Evolutionary conservation across 768 basidiomycete genomes (phyloP), one percentile per base, ranked within the genome.

Genomic region (Candolleomyces efflorescens): DNA sequence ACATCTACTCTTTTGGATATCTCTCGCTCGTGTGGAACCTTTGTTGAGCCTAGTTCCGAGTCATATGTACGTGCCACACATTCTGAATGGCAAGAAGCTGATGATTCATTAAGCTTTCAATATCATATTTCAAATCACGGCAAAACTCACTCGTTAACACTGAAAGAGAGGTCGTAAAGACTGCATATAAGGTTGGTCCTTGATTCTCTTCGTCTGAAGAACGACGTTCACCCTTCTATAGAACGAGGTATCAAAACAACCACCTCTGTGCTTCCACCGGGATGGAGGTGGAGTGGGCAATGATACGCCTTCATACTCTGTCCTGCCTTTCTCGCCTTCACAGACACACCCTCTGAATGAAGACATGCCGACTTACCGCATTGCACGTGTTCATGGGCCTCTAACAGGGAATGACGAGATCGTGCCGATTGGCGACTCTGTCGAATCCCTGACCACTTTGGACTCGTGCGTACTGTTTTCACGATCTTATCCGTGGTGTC

Each of bases 21-120:
- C 59, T 92, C 90, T n/a, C 83, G 86, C 53, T 56, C 82, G 18
- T 78, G 87, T 6, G 83, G 82, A 45, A 89, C 85, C 3, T 84
- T 85, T 61, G 68, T 84, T 4, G 85, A 89, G 65, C 78, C 77
- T 58, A 64, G 75, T 24, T 78, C 77, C 43, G 70, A 73, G 54
- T 78, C 80, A 58, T 74, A 77, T 70, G 86, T 83, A 61, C 58
- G 68, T 44, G 44, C 51, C 38, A 55, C 48, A 53, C 48, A 41
- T 38, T 23, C 18, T 22, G 12, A 26, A 11, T 32, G 22, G 18
- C 11, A 3, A 12, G 22, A 5, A 17, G 45, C 24, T 39, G 13
- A 55, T 52, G n/a, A 60, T 7, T 27, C 36, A 4, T 20, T 4
- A 58, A 90, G 87, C 67, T 89, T 46, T 79, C 78, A 36, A 76